Conservation (phyloP, 108 stramenopile species). For the Skeletonema marinoi region DNA sequence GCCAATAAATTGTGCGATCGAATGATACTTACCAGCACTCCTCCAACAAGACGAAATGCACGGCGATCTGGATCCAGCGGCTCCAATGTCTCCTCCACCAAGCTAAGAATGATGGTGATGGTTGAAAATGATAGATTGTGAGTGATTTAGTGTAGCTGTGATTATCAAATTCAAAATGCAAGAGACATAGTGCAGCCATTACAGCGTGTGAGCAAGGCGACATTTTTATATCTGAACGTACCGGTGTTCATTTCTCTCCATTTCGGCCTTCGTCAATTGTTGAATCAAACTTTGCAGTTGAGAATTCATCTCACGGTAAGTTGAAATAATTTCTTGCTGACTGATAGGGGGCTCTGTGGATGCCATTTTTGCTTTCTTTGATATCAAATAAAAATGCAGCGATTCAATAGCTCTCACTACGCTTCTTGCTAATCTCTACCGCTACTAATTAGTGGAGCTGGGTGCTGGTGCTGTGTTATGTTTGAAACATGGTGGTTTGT, state of each 20-base stretch:
- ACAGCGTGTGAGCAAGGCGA: neutral
- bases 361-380: neutral
- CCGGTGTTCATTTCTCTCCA: conserved; percentile 55
- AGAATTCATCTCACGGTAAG: conserved; percentile 56
- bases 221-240: conserved; percentile 6
- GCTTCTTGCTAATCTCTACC: neutral
- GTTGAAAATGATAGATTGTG: neutral
- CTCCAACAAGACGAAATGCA: conserved; percentile 93
- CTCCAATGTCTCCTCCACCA: conserved; percentile 92
- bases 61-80: conserved; percentile 86
- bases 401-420: neutral
- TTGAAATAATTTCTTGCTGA: conserved; percentile 54
- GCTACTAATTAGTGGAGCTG: no score
- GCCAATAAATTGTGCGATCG: neutral
- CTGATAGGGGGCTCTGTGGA: conserved; percentile 30
- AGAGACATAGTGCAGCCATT: neutral
- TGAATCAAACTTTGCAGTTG: conserved; percentile 63
- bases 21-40: conserved; percentile 69
- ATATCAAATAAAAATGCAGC: neutral
- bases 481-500: no score
- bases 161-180: neutral
- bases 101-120: conserved; percentile 15
- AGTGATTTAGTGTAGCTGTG: neutral
- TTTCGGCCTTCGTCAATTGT: conserved; percentile 63
- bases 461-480: no score